These are phyloP conservation scores for Quercus tomentella DNA, from an alignment of 331 rosid species.

Conservation along the genomic window DNA sequence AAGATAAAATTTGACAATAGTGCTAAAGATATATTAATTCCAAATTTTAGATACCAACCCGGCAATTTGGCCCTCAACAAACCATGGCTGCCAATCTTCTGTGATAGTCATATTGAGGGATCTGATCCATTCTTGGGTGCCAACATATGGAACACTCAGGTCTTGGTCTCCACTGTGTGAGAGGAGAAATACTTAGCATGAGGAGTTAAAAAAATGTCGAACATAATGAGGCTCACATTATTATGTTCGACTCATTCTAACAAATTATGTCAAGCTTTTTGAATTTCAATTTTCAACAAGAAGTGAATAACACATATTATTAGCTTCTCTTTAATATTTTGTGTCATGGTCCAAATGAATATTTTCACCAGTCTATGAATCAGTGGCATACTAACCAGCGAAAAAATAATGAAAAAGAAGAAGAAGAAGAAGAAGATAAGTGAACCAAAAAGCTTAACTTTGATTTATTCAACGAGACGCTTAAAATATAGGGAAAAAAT, in stretches of 20 bases:
- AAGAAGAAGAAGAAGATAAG: too few species aligned
- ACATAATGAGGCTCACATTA: not conserved
- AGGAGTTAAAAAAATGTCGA: not conserved
- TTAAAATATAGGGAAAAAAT: not conserved
- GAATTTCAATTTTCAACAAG: too few species aligned
- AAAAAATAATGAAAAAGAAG: too few species aligned
- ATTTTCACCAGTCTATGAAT: too few species aligned
- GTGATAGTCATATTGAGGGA: not conserved
- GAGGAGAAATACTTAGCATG: not conserved
- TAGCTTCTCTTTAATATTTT: too few species aligned
- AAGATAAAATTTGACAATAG: too few species aligned
- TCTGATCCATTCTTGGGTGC: constrained; percentile 9
- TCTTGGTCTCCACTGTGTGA: constrained; percentile 14
- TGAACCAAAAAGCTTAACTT: too few species aligned
- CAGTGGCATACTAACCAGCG: too few species aligned
- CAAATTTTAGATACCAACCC: not conserved
- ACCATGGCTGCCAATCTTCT: constrained; percentile 6
- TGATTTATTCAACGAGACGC: too few species aligned
- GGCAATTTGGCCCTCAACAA: constrained; percentile 14
- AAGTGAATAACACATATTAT: too few species aligned
- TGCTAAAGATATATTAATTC: not conserved
- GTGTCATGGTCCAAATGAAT: too few species aligned
- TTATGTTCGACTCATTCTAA: not conserved
- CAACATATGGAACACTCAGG: not conserved
- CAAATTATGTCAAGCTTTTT: not conserved